Percentiles rank a stretch among this genome's conserved stretches.
phyloP scores from a whole-genome alignment of 2,329 filamentous ascomycete species.

The Aspergillus versicolor region DNA sequence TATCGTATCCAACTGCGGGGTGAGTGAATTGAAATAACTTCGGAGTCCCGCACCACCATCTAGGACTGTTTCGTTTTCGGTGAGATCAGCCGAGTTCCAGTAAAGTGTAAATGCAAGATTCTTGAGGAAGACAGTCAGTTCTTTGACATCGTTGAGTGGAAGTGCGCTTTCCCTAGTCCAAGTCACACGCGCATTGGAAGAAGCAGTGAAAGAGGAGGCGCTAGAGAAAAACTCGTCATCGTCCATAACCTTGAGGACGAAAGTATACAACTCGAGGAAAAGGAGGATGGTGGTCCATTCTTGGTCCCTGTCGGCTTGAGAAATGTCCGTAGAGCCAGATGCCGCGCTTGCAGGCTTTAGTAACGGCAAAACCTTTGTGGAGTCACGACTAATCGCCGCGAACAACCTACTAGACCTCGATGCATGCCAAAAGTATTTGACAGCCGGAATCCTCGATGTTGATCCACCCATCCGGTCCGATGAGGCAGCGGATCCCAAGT shows the following conservation, averaged over 20 bases:
- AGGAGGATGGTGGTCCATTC: conserved; percentile 89
- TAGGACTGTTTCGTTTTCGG: conserved; percentile 39
- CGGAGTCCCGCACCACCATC: conserved; percentile 43
- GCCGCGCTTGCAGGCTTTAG: conserved; percentile 50
- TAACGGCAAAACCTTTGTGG: conserved; percentile 58
- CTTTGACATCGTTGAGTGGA: conserved; percentile 67
- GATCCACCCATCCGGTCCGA: conserved; percentile 34
- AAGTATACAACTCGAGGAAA: conserved; percentile 92
- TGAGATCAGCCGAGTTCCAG: conserved; percentile 72
- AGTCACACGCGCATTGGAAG: conserved; percentile 53
- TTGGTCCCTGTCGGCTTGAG: conserved; percentile 50
- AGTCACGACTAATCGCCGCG: conserved; percentile 55
- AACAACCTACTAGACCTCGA: conserved; percentile 60
- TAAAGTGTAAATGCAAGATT: conserved; percentile 87
- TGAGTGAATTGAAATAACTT: conserved; percentile 44
- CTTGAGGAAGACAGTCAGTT: conserved; percentile 80
- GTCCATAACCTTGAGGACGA: conserved; percentile 87
- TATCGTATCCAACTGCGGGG: conserved; percentile 20
- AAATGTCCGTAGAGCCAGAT: conserved; percentile 18
- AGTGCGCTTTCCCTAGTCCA: conserved; percentile 65
- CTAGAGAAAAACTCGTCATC: conserved; percentile 89
- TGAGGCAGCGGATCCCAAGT: conserved; percentile 65
- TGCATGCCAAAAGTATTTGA: conserved; percentile 82
- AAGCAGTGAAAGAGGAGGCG: conserved; percentile 45
- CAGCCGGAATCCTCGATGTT: conserved; percentile 57